Evolutionary conservation across 1,139 yeast genomes (phyloP).

Genomic region (Yamadazyma membranifaciens): DNA sequence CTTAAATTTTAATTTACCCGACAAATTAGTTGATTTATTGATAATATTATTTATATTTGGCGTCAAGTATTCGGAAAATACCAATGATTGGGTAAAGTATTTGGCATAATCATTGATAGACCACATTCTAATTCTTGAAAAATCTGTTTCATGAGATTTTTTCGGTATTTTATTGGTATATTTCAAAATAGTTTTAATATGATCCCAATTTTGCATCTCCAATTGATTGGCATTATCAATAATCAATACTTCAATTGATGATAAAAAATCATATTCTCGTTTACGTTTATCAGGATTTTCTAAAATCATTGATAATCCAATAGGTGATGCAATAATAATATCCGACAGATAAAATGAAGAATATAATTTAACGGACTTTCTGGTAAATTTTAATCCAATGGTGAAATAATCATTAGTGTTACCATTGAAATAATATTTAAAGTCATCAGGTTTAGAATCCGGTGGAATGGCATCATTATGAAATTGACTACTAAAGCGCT

Average conservation of each 20-base stretch:
- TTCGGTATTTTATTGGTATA: slow-evolving; percentile 76
- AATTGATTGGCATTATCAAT: slow-evolving; percentile 84
- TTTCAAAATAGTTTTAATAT: slow-evolving; percentile 67
- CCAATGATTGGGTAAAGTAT: slow-evolving; percentile 71
- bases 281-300: slow-evolving; percentile 62
- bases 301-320: slow-evolving; percentile 81
- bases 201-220: slow-evolving; percentile 94
- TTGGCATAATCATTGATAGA: slow-evolving; percentile 81
- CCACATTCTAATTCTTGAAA: slow-evolving; percentile 91
- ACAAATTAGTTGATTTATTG: slow-evolving; percentile 57
- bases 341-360: slow-evolving; percentile 86
- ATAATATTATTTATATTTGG: slow-evolving; percentile 77
- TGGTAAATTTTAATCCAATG: slow-evolving; percentile 82
- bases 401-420: slow-evolving; percentile 92
- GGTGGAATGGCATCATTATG: slow-evolving; percentile 53
- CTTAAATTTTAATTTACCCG: slow-evolving; percentile 64
- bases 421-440: slow-evolving; percentile 77
- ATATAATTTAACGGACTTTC: slow-evolving; percentile 81
- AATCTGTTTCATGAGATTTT: slow-evolving; percentile 80
- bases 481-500: slow-evolving; percentile 72
- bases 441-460: slow-evolving; percentile 76
- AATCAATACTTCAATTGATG: slow-evolving; percentile 80
- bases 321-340: slow-evolving; percentile 85
- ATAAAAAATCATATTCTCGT: slow-evolving; percentile 67
- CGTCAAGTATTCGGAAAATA: slow-evolving; percentile 70